Base-by-base conservation (phyloP, 768 basidiomycete species). In the Phanerodontia chrysosporium region DNA sequence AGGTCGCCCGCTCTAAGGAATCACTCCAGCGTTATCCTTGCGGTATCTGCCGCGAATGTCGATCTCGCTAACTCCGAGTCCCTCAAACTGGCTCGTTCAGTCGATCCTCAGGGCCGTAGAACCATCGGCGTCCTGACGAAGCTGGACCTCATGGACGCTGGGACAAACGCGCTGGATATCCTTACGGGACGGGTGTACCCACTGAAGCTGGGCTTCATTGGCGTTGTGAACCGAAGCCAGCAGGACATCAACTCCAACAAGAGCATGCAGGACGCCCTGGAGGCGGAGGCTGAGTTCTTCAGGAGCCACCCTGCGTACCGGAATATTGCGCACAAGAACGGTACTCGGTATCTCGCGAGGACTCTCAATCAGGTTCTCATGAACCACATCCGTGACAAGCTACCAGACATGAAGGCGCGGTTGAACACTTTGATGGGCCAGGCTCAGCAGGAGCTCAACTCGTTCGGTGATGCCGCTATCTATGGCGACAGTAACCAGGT, bases 21-120 rank as follows among this genome's bases (percentile, higher is more conserved):
- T 60, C 42, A 4, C n/a, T 36, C 16, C 58, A 96, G 95, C 64
- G 95, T 99, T 60, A 95, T 99, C 65, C 87, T 99, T 49, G 90
- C 97, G 25, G 95, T 99, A 8, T 98, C 97, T 1, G 86, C 94
- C 9, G 97, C 97, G 29, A 99, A 99, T 70, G 96, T 98, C 58
- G 97, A 99, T 73, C 85, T 99, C 58, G 97, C 97, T 69, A 99
- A 98, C 72, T 98, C 97, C 0, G 97, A 98, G 72, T 89, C 97
- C 1, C 84, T 99, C 60, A 98, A 98, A 72, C 87, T 99, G 35
- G 97, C 96, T 12, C 90, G 97, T 46, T 85, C 87, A 12, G 94
- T 98, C 49, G 97, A 99, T 67, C 92, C 96, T 0, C 93, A 97
- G 73, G 95, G 96, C 12, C 86, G 97, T 29, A 85, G 97, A 29